These are phyloP conservation scores for Cystoisospora suis DNA, from an alignment of 169 alveolate genomes.

Conservation along the genomic window DNA sequence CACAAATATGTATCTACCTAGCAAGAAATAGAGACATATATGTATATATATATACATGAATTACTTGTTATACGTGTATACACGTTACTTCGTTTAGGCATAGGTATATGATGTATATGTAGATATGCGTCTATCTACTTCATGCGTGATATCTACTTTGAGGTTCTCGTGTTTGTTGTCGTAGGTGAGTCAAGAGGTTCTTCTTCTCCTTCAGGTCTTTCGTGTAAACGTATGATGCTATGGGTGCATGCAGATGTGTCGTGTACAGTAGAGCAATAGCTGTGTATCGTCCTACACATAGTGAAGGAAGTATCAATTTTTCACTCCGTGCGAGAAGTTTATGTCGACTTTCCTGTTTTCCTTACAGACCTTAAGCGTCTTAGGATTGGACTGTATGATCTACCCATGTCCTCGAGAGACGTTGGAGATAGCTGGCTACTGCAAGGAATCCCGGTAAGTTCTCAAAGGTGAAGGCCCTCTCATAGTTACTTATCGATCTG, in stretches of 20 bases:
- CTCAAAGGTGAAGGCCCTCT: too few relatives aligned
- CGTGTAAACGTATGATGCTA: too few relatives aligned
- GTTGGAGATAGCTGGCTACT: neutral
- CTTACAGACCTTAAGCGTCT: constrained; percentile 19
- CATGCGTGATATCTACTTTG: neutral
- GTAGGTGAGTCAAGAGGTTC: too few relatives aligned
- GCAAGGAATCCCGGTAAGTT: constrained; percentile 27
- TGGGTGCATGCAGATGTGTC: too few relatives aligned
- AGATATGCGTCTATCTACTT: neutral
- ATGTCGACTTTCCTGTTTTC: neutral
- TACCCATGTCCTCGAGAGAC: constrained; percentile 40
- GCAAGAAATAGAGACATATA: neutral
- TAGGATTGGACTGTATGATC: constrained; percentile 22
- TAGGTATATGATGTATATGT: neutral
- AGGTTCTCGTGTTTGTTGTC: too few relatives aligned
- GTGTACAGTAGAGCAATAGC: too few relatives aligned
- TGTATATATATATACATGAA: neutral
- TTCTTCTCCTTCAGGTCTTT: too few relatives aligned
- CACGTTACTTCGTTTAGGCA: neutral
- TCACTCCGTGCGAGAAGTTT: too few relatives aligned
- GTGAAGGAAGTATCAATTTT: too few relatives aligned
- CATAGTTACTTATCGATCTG: too few relatives aligned
- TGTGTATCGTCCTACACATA: too few relatives aligned
- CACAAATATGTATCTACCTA: neutral
- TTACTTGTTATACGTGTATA: neutral